Evolutionary conservation across 179 eudicot genomes (phyloP).

Genomic region (Silene vulgaris): DNA sequence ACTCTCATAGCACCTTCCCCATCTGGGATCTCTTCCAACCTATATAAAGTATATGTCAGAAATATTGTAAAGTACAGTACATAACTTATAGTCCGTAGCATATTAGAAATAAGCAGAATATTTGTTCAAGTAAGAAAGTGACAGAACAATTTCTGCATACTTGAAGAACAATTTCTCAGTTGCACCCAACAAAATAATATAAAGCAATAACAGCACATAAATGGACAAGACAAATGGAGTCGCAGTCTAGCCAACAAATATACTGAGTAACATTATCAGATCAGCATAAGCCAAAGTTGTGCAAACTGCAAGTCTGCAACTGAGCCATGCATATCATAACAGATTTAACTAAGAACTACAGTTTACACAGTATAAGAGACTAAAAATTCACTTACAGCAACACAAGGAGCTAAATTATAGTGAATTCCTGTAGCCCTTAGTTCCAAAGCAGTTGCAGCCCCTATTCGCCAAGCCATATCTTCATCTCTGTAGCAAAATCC

Average conservation of each 20-base stretch:
- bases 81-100: too few relatives aligned
- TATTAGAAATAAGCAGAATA: not conserved
- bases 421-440: conserved; percentile 61
- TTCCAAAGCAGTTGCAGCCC: conserved; percentile 70
- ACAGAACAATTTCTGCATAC: too few relatives aligned
- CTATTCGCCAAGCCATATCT: conserved; percentile 59
- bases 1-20: conserved; percentile 77
- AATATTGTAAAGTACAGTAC: too few relatives aligned
- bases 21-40: conserved; percentile 66
- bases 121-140: not conserved
- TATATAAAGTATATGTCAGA: conserved; percentile 12
- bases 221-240: too few relatives aligned
- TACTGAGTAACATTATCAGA: too few relatives aligned
- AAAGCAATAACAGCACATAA: too few relatives aligned
- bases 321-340: too few relatives aligned
- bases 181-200: too few relatives aligned
- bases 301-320: too few relatives aligned
- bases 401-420: conserved; percentile 64
- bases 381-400: conserved; percentile 51
- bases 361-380: not conserved
- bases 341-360: not conserved
- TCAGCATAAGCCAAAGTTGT: too few relatives aligned
- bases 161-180: too few relatives aligned
- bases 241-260: too few relatives aligned
- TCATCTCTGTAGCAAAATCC: conserved; percentile 45